Percentiles rank a stretch among this genome's conserved stretches.
phyloP scores from a whole-genome alignment of 2,329 filamentous ascomycete species.

The Fusarium nisikadoi region DNA sequence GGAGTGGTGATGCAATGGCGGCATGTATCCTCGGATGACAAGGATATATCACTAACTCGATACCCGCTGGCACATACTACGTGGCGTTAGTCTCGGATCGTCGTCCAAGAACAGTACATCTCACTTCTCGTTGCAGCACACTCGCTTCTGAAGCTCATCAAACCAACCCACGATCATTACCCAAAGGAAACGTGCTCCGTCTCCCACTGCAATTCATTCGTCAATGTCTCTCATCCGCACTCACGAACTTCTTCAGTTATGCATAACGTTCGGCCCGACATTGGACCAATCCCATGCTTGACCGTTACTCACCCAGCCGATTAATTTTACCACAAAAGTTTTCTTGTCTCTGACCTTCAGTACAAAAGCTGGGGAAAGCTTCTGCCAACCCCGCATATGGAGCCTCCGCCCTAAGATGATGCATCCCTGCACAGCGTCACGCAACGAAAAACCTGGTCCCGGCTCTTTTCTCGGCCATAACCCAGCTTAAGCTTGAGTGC shows the following conservation, averaged over 20 bases:
- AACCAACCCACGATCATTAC: conserved; percentile 14
- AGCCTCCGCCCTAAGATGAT: not conserved
- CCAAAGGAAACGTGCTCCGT: not conserved
- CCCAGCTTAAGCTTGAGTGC: not conserved
- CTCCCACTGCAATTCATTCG: not conserved
- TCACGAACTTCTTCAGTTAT: conserved; percentile 1
- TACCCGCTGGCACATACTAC: rapidly evolving
- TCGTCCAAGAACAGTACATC: rapidly evolving
- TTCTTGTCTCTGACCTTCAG: not conserved
- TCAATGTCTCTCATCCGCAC: not conserved
- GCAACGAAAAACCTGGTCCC: conserved; percentile 14
- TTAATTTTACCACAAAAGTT: conserved; percentile 4
- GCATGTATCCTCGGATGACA: not conserved
- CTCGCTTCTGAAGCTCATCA: not conserved
- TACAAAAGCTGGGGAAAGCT: conserved; percentile 7
- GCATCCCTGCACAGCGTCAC: conserved; percentile 19
- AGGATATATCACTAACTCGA: not conserved
- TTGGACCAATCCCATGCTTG: not conserved
- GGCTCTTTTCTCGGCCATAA: conserved; percentile 37
- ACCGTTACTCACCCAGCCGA: not conserved
- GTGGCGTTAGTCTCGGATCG: not conserved
- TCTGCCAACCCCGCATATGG: conserved; percentile 22
- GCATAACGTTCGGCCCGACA: conserved; percentile 26
- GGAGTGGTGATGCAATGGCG: conserved; percentile 4
- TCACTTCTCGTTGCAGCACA: not conserved